Evolutionary conservation across 2,329 filamentous ascomycete species (phyloP), one percentile per base, ranked within the genome.

Genomic region (Fusarium subtropicale): DNA sequence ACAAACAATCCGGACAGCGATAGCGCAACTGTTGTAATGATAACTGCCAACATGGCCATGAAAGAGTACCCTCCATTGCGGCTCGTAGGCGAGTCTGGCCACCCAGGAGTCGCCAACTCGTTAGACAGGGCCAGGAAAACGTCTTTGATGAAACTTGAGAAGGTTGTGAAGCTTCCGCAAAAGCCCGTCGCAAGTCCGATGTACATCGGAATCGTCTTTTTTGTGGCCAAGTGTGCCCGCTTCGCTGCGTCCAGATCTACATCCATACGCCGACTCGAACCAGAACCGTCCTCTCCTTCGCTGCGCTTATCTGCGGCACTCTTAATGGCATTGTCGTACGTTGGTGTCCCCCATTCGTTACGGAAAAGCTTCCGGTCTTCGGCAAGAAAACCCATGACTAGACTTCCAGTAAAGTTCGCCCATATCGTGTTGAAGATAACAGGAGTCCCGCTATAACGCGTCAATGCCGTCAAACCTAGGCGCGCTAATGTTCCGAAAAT

Each of bases 191-290:
- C 88, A 8, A 97, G 87, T 52, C 92, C 94, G 61, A 97, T 91
- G 76, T 97, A 97, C 1, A 97, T 83, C 0, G 95, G 94, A 30
- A 97, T 91, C 0, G 92, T 92, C 82, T 97, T 97, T 77, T 97
- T 97, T 30, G 84, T 81, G 7, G 88, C 83, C 38, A 86, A 78
- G 75, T 92, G 88, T 2, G 84, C 84, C 75, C 90, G 87, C 71
- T 85, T 86, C 7, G 83, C 83, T 4, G 83, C 81, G 9, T 78
- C 76, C 6, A 84, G 69, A 57, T 85, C 80, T 18, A 80, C 38
- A 1, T 39, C 67, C 55, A 60, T 34, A 20, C 56, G 61, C 20
- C 42, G 59, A 8, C 45, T 64, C 31, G 65, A 71, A 39, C 50
- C 50, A 18, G 71, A 61, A 11, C 75, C 78, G 30, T 67, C 75